Base-by-base conservation (phyloP, 116 monocot genomes). In the Zostera marina region DNA sequence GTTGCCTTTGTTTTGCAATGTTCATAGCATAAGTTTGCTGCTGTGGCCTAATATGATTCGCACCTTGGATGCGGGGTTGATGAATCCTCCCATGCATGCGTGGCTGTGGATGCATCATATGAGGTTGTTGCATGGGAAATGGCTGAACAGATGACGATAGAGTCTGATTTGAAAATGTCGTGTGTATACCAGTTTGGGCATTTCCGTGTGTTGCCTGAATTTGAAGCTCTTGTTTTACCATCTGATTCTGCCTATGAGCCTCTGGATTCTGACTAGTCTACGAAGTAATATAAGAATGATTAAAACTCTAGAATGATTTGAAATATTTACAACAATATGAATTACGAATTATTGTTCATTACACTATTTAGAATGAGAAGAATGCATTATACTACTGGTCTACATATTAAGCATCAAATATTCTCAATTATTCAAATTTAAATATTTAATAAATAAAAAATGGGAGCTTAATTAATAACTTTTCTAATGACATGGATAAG, bases 1-100 rank as follows among this genome's bases (percentile, higher is more conserved):
- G 8, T 9, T 81, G 89, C 54, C 78, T 71, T 53, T 89, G 82
- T 72, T 98, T 88, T 45, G 94, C 67, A 42, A 70, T 63, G 23
- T 76, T 75, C 19, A 83, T 76, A 11, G 78, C 72, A 72, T 77
- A 85, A 44, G 80, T 77, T 60, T 80, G 81, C 42, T 89, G 98
- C 44, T 79, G 96, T n/a, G 75, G 56, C n/a, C 54, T 66, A 26
- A 71, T 69, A 43, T 78, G 76, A 56, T 68, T 82, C 42, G 70
- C 51, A 2, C 78, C 81, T 72, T 84, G 84, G 6, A 77, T 70
- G 22, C 79, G 81, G 68, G 77, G 56, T 55, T 73, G 75, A 49
- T 84, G 71, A 41, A 75, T 38, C 48, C 77, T 85, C 52, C 79
- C 79, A 69, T 68, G 76, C 62, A 85, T 52, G 60, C 88, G 94